phyloP scores from a whole-genome alignment of 1,139 yeast genomes.

The Kodamaea ohmeri region DNA sequence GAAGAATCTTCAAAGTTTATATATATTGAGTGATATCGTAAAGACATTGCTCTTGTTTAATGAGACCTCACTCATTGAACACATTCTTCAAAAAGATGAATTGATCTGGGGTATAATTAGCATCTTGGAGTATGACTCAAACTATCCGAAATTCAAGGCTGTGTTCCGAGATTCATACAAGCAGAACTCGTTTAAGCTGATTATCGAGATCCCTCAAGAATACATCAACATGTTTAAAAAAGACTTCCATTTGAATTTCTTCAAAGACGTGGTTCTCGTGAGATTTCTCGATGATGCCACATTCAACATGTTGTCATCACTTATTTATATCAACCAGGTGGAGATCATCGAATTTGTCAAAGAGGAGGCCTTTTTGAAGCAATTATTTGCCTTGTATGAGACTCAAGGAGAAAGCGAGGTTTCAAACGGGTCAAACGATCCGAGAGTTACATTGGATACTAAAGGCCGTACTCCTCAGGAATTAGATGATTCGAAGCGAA shows the following conservation, averaged over 20 bases:
- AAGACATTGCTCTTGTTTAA: conserved; percentile 70
- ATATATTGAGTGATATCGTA: conserved; percentile 66
- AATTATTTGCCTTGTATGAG: conserved; percentile 59
- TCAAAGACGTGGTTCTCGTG: conserved; percentile 84
- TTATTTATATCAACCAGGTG: conserved; percentile 68
- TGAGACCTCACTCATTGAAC: conserved; percentile 66
- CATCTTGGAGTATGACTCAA: conserved; percentile 89
- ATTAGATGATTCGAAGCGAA: conserved; percentile 36
- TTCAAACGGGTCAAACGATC: too few relatives aligned
- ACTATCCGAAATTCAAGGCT: conserved; percentile 74
- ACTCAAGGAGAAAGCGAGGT: conserved; percentile 4
- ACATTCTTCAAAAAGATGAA: conserved; percentile 56
- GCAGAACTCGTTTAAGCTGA: conserved; percentile 66
- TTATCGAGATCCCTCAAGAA: conserved; percentile 53
- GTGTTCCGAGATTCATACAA: conserved; percentile 67
- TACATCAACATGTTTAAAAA: conserved; percentile 60
- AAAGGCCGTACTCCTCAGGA: background rate
- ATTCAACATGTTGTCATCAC: conserved; percentile 57
- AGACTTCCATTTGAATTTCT: conserved; percentile 73
- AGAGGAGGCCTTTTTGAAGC: conserved; percentile 47
- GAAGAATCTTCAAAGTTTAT: conserved; percentile 38
- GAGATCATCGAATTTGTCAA: conserved; percentile 68
- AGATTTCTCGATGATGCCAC: conserved; percentile 79
- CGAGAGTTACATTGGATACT: background rate
- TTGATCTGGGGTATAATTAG: conserved; percentile 67